These are phyloP conservation scores for Pyrenochaeta sp. DNA, from an alignment of 2,329 filamentous ascomycete species.

Conservation along the genomic window DNA sequence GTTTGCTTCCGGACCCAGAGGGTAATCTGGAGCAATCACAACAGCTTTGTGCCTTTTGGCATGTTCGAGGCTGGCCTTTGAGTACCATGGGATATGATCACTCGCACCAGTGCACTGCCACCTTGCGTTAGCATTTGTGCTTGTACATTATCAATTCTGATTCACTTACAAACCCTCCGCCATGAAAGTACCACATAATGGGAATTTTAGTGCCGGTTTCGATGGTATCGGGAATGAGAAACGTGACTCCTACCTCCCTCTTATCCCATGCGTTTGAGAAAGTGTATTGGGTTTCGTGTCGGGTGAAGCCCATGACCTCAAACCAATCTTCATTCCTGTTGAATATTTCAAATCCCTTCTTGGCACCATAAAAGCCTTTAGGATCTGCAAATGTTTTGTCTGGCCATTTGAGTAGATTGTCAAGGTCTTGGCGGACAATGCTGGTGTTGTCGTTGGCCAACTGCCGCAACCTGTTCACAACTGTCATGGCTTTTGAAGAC, in stretches of 20 bases:
- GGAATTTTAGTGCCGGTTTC: background rate
- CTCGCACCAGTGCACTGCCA: conserved; percentile 4
- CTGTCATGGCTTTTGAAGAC: background rate
- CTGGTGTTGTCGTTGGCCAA: background rate
- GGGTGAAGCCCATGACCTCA: background rate
- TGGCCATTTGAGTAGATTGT: background rate
- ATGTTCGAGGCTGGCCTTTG: background rate
- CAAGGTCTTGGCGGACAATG: background rate
- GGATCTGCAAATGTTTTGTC: background rate
- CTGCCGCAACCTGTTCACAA: background rate
- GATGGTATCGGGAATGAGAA: background rate
- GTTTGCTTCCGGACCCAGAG: conserved; percentile 5
- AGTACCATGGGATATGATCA: conserved; percentile 2
- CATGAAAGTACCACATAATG: conserved; percentile 1
- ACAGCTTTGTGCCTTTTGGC: conserved; percentile 1
- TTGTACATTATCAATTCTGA: background rate
- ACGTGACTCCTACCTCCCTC: background rate
- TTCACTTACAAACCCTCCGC: conserved; percentile 1
- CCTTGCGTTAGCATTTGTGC: background rate
- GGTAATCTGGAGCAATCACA: conserved; percentile 8
- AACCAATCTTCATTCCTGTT: background rate
- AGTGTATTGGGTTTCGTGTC: background rate
- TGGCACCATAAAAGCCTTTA: background rate
- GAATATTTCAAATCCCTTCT: background rate
- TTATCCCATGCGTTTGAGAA: conserved; percentile 1